Evolutionary conservation across 179 eudicot species (phyloP), one percentile per base, ranked within the genome.

Genomic region (Monotropa hypopitys): DNA sequence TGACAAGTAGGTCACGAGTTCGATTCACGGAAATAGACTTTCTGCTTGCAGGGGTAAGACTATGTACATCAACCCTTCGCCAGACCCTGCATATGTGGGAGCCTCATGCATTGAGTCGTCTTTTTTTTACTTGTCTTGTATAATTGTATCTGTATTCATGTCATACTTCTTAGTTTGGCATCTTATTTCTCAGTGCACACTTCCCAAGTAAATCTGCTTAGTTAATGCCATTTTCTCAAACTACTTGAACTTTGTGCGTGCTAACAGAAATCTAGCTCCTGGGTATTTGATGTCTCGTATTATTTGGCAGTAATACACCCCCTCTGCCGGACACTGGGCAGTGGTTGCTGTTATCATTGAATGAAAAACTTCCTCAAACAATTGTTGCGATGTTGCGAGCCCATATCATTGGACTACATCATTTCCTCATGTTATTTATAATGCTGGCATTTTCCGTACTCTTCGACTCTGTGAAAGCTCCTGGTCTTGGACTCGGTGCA

Each of bases 301-400:
- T 51, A 54, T 81, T 74, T 85, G 83, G 50, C 92, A 93, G 99
- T 81, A 80, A 77, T 67, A 81, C 97, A 54, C 68, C 83, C 46
- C 99, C 99, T 82, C 98, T 95, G 80, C 99, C 99, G 11, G 99
- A 95, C 86, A 91, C 94, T 62, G 98, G 99, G 38, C 99, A 95
- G 78, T 95, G 99, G 99, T 74, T 95, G 76, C 87, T 95, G 70
- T 85, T 95, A 46, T 90, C 90, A 61, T 70, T 93, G 80, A 95
- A 95, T 77, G 99, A 95, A 87, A 91, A 85, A 76, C 90, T 95
- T 50, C 99, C 99, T 30, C 87, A 83, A 59, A 75, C 81, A 63
- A 73, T 86, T 56, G 98, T 95, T 32, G 90, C 90, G 74, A 84
- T 93, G 62, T 80, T 95, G 85, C 88, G 99, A 82, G 98, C 99